Conservation (phyloP, 306 rosid species). For the Medicago arabica region DNA sequence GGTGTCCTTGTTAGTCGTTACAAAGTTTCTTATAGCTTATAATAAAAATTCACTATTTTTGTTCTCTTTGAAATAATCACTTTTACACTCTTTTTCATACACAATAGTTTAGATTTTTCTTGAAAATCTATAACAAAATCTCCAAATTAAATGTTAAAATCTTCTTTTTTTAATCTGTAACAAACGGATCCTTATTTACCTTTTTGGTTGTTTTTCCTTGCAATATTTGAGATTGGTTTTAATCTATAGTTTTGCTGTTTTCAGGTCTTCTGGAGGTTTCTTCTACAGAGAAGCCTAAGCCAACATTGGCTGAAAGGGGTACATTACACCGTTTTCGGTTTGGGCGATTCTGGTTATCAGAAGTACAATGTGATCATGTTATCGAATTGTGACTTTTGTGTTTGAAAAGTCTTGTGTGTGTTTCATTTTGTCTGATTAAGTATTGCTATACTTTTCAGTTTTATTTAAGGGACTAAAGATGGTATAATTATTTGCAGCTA, state of each 20-base stretch:
- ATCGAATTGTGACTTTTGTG: constrained; percentile 2
- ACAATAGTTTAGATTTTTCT: no score
- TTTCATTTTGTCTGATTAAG: constrained; percentile 28
- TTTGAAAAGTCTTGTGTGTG: not conserved
- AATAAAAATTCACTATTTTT: no score
- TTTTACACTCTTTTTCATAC: no score
- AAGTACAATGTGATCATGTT: constrained; percentile 66
- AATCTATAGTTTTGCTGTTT: constrained; percentile 22
- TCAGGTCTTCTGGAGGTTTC: constrained; percentile 88
- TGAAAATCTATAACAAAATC: no score
- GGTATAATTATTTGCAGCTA: constrained; percentile 55
- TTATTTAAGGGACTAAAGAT: not conserved
- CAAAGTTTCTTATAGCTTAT: no score
- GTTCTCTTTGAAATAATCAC: no score
- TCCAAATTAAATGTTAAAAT: no score
- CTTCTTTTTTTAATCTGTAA: no score
- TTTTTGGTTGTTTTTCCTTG: not conserved
- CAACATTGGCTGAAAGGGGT: constrained; percentile 76
- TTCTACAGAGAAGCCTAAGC: constrained; percentile 76
- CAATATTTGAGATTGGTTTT: constrained; percentile 12
- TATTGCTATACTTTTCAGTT: not conserved
- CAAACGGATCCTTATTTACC: no score
- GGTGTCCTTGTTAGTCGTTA: no score
- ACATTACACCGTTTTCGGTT: constrained; percentile 80
- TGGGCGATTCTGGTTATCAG: constrained; percentile 95